Evolutionary conservation across 257 asterid species (phyloP).

Genomic region (Leptodermis oblonga): DNA sequence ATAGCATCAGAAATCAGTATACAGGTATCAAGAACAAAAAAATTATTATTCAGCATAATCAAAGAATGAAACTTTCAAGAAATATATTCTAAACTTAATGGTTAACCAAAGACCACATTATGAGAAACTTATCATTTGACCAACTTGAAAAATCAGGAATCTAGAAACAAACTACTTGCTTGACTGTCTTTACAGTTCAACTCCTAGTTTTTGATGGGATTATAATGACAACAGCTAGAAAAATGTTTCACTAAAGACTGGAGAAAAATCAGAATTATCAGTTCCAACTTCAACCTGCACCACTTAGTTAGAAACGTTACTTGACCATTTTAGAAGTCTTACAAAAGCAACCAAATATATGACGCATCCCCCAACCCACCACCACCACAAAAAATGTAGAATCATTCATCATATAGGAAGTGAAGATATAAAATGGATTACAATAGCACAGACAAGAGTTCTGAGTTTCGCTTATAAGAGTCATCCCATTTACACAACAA

Average conservation of each 20-base stretch:
- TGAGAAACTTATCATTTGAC: neutral
- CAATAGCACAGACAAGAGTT: neutral
- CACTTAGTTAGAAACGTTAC: neutral
- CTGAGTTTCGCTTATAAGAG: too few relatives aligned
- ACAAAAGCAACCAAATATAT: neutral
- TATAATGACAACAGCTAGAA: neutral
- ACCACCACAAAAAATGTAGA: neutral
- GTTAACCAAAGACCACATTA: neutral
- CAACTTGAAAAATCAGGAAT: neutral
- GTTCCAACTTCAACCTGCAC: neutral
- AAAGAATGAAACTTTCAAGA: neutral
- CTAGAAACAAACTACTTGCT: neutral
- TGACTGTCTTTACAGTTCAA: neutral
- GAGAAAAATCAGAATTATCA: too few relatives aligned
- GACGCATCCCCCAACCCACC: neutral
- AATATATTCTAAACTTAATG: neutral
- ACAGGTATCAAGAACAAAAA: neutral
- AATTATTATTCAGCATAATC: neutral
- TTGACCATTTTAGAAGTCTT: neutral
- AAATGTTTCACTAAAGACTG: neutral
- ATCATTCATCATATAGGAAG: neutral
- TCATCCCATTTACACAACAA: neutral
- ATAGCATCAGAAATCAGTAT: neutral
- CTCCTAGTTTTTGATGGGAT: neutral
- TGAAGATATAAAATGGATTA: neutral